Evolutionary conservation across 2,329 filamentous ascomycete genomes (phyloP).

Genomic region (Catunica adiposa): DNA sequence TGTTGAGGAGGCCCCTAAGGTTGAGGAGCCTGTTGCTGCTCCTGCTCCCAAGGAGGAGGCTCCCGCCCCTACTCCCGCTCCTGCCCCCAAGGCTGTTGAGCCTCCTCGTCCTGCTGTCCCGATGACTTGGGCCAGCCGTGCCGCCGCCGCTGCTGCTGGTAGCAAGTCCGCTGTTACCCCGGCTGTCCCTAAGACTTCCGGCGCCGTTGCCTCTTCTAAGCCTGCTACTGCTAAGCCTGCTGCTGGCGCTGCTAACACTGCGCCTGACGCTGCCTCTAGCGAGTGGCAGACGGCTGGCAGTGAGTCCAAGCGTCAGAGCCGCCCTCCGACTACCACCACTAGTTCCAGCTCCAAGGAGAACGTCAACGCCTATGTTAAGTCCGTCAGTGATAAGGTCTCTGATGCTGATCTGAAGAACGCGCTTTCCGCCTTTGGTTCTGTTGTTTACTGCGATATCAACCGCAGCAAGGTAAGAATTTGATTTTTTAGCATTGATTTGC

Average conservation of each 20-base stretch:
- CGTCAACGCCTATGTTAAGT: constrained; percentile 83
- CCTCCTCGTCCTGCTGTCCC: constrained; percentile 36
- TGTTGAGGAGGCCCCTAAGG: neutral
- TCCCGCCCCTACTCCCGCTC: constrained; percentile 32
- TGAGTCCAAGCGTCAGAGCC: constrained; percentile 70
- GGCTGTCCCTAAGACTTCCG: constrained; percentile 33
- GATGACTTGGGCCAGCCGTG: constrained; percentile 60
- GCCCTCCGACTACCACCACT: constrained; percentile 48
- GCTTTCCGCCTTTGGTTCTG: constrained; percentile 54
- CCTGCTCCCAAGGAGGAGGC: constrained; percentile 43
- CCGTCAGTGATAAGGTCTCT: constrained; percentile 78
- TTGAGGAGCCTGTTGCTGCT: constrained; percentile 26
- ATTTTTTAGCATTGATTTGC: neutral
- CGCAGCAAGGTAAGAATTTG: constrained; percentile 53
- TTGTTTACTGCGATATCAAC: constrained; percentile 63
- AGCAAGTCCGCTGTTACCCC: constrained; percentile 28
- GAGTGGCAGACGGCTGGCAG: constrained; percentile 83
- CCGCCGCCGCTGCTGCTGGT: constrained; percentile 43
- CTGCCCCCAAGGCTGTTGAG: constrained; percentile 32
- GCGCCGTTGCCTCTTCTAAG: constrained; percentile 32
- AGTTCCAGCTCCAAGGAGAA: constrained; percentile 52
- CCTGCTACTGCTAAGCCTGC: constrained; percentile 31
- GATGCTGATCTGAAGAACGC: constrained; percentile 52
- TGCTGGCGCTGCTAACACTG: constrained; percentile 3
- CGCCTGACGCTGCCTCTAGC: constrained; percentile 26